Base-by-base conservation (phyloP, 140 eudicot genomes). In the Cichorium intybus region DNA sequence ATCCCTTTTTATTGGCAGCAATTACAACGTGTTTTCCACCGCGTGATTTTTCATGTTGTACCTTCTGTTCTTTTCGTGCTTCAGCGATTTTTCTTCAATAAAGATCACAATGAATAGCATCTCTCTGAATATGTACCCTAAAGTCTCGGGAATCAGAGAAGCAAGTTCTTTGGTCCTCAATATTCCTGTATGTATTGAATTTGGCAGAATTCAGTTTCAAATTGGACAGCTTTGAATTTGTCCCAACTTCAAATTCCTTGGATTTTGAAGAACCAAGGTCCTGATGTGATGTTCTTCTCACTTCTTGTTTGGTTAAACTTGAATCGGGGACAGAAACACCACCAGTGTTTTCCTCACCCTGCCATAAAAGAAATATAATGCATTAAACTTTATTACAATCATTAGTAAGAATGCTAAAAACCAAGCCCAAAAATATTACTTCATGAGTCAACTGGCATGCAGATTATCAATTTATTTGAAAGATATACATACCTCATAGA, bases 11-110 rank as follows among this genome's bases (percentile, higher is more conserved):
- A 61, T 54, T 71, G 31, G 56, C 77, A 57, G 67, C 75, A 62
- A 68, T 73, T 41, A 49, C 79, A 58, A 54, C 81, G 89, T 90
- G 76, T 73, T 74, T 85, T 48, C 79, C 69, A 2, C 56, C 60
- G 14, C 78, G 78, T 56, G 79, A 14, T 69, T 80, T 86, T 58
- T 84, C 99, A 47, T 68, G 80, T 31, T 76, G 90, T 23, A 75
- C 65, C 70, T 73, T 81, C 71, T 81, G 83, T 23, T 66, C 71
- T 46, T 68, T 77, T 73, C 74, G 79, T 45, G 79, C 75, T 46
- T 66, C 85, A 71, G 81, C 95, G 11, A 77, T 80, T 56, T 81
- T 80, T 77, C 80, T 83, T 77, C 79, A 55, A 60, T 61, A 65
- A 59, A 66, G 70, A 60, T 48, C 66, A 27, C 51, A 59, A 57